Conservation (phyloP, 768 basidiomycete species). For the Suillus subluteus region DNA sequence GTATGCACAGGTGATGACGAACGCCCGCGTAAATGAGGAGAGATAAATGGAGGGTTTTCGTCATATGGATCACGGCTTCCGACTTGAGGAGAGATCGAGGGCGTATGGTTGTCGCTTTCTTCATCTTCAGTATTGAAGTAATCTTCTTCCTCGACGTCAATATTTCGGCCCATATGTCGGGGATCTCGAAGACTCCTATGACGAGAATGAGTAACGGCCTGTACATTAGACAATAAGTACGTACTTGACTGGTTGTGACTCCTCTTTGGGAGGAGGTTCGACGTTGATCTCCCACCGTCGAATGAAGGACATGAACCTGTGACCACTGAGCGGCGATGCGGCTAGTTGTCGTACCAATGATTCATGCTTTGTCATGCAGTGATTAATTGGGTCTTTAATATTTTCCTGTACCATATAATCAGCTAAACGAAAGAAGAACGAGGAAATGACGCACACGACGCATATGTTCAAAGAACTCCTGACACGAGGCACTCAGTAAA, state of each 20-base stretch:
- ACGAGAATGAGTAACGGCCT: constrained; percentile 16
- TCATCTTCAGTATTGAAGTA: constrained; percentile 94
- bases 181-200: constrained; percentile 45
- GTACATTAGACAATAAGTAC: constrained; percentile 21
- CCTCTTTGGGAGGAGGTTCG: constrained; percentile 67
- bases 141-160: constrained; percentile 85
- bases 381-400: constrained; percentile 79
- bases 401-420: constrained; percentile 65
- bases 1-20: constrained; percentile 35
- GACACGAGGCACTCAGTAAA: constrained; percentile 90
- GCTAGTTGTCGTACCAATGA: constrained; percentile 65
- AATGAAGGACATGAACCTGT: constrained; percentile 73
- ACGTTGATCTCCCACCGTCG: constrained; percentile 91
- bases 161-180: constrained; percentile 44
- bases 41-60: constrained; percentile 38
- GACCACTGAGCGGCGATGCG: constrained; percentile 59
- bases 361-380: constrained; percentile 81
- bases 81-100: constrained; percentile 32
- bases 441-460: constrained; percentile 62
- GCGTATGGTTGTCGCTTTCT: constrained; percentile 54
- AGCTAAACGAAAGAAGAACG: constrained; percentile 12
- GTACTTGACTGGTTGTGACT: constrained; percentile 56
- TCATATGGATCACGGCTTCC: constrained; percentile 37
- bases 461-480: constrained; percentile 94
- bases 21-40: constrained; percentile 29